These are phyloP conservation scores for Nidula microcarpa DNA, from an alignment of 768 basidiomycete genomes.

Conservation along the genomic window DNA sequence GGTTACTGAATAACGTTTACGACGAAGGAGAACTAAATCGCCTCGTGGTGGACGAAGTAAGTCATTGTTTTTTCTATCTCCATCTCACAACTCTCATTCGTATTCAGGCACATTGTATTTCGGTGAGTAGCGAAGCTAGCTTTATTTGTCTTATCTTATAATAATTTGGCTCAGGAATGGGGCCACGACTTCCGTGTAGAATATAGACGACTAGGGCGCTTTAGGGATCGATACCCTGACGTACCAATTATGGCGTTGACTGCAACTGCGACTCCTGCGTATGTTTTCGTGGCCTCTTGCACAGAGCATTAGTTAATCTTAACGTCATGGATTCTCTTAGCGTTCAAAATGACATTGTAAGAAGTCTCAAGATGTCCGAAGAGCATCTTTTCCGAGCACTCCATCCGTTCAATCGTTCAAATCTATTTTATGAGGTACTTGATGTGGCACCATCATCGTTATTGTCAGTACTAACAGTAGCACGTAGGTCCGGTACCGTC, in stretches of 20 bases:
- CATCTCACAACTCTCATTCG: constrained; percentile 1
- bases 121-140: constrained; percentile 36
- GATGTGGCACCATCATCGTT: not conserved
- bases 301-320: not conserved
- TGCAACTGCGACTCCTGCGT: constrained; percentile 76
- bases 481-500: constrained; percentile 61
- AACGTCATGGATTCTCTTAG: constrained; percentile 27
- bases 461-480: not conserved
- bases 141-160: not conserved
- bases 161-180: constrained; percentile 58
- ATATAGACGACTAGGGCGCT: constrained; percentile 68
- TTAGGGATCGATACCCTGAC: constrained; percentile 60
- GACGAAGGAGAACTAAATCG: constrained; percentile 60
- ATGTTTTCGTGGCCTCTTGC: constrained; percentile 11
- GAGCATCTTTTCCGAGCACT: constrained; percentile 57
- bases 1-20: constrained; percentile 47
- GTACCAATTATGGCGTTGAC: constrained; percentile 89
- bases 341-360: constrained; percentile 72
- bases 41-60: constrained; percentile 79
- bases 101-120: constrained; percentile 76
- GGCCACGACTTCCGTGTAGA: constrained; percentile 78
- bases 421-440: constrained; percentile 79
- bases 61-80: not conserved
- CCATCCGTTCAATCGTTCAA: constrained; percentile 79
- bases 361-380: constrained; percentile 56